Conservation (phyloP, 495 filamentous ascomycete genomes). For the Penicillium paradoxum region DNA sequence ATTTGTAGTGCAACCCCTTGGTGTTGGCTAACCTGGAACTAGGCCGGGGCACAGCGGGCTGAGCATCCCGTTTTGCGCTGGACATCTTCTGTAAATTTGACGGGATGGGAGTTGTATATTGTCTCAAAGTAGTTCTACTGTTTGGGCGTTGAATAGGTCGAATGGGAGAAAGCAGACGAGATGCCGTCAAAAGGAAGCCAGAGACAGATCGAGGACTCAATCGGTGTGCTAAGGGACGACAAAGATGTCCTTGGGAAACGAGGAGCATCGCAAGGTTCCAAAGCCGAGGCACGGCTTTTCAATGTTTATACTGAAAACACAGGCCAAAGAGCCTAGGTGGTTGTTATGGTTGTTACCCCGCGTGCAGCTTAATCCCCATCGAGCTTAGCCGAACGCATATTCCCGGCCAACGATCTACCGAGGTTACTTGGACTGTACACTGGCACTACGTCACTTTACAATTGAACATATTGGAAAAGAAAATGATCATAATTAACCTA, state of each 20-base stretch:
- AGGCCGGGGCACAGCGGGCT: conserved; percentile 31
- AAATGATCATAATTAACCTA: not conserved
- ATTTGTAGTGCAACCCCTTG: not conserved
- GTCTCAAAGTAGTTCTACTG: not conserved
- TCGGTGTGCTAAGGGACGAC: conserved; percentile 5
- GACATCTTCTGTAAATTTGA: conserved; percentile 16
- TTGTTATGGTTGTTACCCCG: conserved; percentile 30
- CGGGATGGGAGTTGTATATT: conserved; percentile 8
- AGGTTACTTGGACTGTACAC: not conserved
- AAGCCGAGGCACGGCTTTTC: not conserved
- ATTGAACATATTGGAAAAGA: not conserved
- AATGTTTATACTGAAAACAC: conserved; percentile 14
- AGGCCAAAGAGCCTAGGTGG: conserved; percentile 27
- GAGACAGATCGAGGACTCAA: not conserved
- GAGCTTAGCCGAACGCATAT: conserved; percentile 21
- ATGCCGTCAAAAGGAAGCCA: not conserved
- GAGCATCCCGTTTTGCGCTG: conserved; percentile 16
- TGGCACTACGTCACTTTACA: not conserved
- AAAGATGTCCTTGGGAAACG: not conserved
- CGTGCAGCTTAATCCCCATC: conserved; percentile 17
- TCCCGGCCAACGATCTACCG: not conserved
- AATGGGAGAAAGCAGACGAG: not conserved
- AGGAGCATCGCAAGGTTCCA: conserved; percentile 11
- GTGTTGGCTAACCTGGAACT: conserved; percentile 25
- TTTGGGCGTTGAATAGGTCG: not conserved